Evolutionary conservation across 2,329 filamentous ascomycete species (phyloP).

Genomic region (Exophiala xenobiotica): DNA sequence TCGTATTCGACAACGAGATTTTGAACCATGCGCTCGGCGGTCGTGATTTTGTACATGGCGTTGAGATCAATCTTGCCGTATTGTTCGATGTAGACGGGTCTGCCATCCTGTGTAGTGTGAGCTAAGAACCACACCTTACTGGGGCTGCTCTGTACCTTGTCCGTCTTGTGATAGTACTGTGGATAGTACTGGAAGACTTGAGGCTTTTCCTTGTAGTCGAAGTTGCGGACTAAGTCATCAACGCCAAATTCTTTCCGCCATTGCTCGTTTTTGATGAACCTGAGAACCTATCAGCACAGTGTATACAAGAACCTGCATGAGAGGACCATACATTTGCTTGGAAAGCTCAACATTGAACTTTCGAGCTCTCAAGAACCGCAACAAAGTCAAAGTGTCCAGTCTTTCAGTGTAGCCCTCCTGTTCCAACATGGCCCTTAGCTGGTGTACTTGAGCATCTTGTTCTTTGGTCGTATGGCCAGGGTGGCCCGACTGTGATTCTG

Average conservation of each 20-base stretch:
- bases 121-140: neutral
- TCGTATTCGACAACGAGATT: conserved; percentile 98
- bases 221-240: conserved; percentile 74
- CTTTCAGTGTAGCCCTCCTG: conserved; percentile 75
- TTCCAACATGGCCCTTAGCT: conserved; percentile 84
- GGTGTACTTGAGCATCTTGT: conserved; percentile 85
- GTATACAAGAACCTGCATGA: conserved; percentile 2
- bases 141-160: conserved; percentile 47
- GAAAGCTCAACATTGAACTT: conserved; percentile 86
- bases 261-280: conserved; percentile 86
- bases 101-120: conserved; percentile 69
- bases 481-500: conserved; percentile 71
- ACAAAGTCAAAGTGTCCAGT: conserved; percentile 87
- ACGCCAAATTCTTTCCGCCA: conserved; percentile 88
- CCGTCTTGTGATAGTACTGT: conserved; percentile 93
- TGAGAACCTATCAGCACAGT: conserved; percentile 40
- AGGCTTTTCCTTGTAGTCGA: conserved; percentile 83
- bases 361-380: conserved; percentile 88
- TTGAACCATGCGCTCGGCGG: conserved; percentile 86
- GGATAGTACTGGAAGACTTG: conserved; percentile 89
- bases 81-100: conserved; percentile 95
- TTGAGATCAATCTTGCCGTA: conserved; percentile 88
- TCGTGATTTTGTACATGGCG: conserved; percentile 91
- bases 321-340: conserved; percentile 76
- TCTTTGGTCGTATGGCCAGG: conserved; percentile 81